Conservation (phyloP, 257 asterid genomes). For the Penstemon davidsonii region DNA sequence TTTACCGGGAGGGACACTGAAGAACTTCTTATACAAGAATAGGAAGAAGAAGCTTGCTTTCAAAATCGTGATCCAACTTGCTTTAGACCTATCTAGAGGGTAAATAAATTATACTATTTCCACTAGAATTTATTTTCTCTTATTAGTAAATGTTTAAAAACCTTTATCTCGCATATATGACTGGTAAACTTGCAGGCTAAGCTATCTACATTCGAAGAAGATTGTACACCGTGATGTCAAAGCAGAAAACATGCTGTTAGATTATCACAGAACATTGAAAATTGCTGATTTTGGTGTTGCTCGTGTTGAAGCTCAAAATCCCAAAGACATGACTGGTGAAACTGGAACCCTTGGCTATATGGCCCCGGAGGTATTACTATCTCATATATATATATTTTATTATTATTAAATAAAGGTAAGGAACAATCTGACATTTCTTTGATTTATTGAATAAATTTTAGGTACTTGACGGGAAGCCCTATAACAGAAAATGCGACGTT, state of each 20-base stretch:
- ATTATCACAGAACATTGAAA: slow-evolving; percentile 54
- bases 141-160: too few species aligned
- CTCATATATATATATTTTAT: too few species aligned
- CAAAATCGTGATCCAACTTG: slow-evolving; percentile 78
- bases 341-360: slow-evolving; percentile 97
- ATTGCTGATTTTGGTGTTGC: slow-evolving; percentile 98
- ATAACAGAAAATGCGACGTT: slow-evolving; percentile 92
- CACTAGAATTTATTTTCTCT: not conserved
- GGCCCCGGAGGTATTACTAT: slow-evolving; percentile 86
- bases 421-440: not conserved
- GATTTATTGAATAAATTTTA: slow-evolving; percentile 19
- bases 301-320: slow-evolving; percentile 97
- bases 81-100: slow-evolving; percentile 90
- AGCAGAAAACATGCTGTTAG: slow-evolving; percentile 92
- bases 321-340: slow-evolving; percentile 96
- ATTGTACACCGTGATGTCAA: slow-evolving; percentile 95
- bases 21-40: slow-evolving; percentile 67
- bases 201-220: slow-evolving; percentile 86
- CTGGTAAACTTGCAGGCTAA: slow-evolving; percentile 47
- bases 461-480: slow-evolving; percentile 97
- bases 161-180: too few species aligned
- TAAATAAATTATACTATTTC: slow-evolving; percentile 18
- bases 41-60: slow-evolving; percentile 84
- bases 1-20: slow-evolving; percentile 78
- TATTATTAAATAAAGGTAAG: not conserved